These are phyloP conservation scores for Samsoniella hepiali DNA, from an alignment of 2,329 filamentous ascomycete species.

Conservation along the genomic window DNA sequence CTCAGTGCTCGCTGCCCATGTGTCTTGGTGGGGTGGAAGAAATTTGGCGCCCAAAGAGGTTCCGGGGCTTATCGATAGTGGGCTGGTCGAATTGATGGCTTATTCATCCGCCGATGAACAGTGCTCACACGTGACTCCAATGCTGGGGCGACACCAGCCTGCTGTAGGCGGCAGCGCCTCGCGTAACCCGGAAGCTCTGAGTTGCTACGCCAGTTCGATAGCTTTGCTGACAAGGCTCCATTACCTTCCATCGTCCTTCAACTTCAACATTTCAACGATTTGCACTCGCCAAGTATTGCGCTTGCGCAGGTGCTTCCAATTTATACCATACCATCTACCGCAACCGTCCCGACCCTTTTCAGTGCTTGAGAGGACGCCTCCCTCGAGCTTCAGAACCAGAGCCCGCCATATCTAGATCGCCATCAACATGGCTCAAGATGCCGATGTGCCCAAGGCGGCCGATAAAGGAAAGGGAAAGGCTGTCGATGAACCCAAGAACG, in stretches of 20 bases:
- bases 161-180: conserved; percentile 43
- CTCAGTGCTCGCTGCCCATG: neutral
- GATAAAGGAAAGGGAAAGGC: conserved; percentile 98
- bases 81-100: conserved; percentile 15
- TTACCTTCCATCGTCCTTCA: conserved; percentile 35
- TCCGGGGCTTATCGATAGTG: conserved; percentile 24
- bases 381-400: conserved; percentile 6
- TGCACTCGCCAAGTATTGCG: neutral
- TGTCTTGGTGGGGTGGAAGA: conserved; percentile 23
- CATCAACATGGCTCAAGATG: conserved; percentile 84
- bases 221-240: conserved; percentile 39
- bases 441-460: conserved; percentile 75
- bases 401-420: conserved; percentile 27
- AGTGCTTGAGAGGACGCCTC: neutral
- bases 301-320: conserved; percentile 4
- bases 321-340: neutral
- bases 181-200: conserved; percentile 41
- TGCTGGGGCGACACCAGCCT: conserved; percentile 25
- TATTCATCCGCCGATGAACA: conserved; percentile 2
- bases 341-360: conserved; percentile 5
- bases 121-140: conserved; percentile 32
- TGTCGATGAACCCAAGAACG: conserved; percentile 65
- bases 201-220: conserved; percentile 26
- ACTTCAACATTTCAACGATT: neutral
- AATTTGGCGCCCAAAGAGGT: conserved; percentile 29